These are phyloP conservation scores for Starmera quercuum DNA, from an alignment of 805 yeast genomes.

Conservation along the genomic window DNA sequence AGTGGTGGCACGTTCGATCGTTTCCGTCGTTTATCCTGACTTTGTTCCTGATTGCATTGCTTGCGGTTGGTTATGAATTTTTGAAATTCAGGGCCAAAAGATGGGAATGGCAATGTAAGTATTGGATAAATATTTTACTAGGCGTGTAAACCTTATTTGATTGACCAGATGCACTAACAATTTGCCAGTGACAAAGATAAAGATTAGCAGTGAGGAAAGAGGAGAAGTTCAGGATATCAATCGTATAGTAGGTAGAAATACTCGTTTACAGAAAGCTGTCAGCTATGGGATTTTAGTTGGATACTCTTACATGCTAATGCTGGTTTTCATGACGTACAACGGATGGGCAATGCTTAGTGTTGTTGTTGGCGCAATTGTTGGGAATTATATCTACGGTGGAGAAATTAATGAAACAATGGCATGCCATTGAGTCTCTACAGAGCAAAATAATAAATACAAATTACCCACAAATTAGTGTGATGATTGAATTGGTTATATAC, in stretches of 20 bases:
- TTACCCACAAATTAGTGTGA: too few species aligned
- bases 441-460: background rate
- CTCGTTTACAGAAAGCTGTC: slow-evolving; percentile 27
- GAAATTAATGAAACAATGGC: slow-evolving; percentile 18
- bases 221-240: slow-evolving; percentile 4
- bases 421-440: slow-evolving; percentile 12
- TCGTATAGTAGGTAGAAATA: slow-evolving; percentile 8
- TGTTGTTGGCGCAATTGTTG: slow-evolving; percentile 62
- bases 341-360: slow-evolving; percentile 80
- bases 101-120: slow-evolving; percentile 15
- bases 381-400: slow-evolving; percentile 54
- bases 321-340: slow-evolving; percentile 80
- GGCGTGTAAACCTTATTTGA: background rate
- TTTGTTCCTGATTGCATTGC: slow-evolving; percentile 35
- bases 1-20: slow-evolving; percentile 73
- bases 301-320: slow-evolving; percentile 66
- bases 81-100: slow-evolving; percentile 24
- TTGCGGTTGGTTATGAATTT: slow-evolving; percentile 58
- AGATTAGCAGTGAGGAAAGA: slow-evolving; percentile 2
- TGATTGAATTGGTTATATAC: too few species aligned
- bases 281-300: slow-evolving; percentile 61
- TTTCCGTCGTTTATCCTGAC: slow-evolving; percentile 43
- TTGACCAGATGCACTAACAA: background rate
- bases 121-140: background rate
- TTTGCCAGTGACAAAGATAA: slow-evolving; percentile 3